Base-by-base conservation (phyloP, 2,329 filamentous ascomycete genomes). In the Xylaria sp. region DNA sequence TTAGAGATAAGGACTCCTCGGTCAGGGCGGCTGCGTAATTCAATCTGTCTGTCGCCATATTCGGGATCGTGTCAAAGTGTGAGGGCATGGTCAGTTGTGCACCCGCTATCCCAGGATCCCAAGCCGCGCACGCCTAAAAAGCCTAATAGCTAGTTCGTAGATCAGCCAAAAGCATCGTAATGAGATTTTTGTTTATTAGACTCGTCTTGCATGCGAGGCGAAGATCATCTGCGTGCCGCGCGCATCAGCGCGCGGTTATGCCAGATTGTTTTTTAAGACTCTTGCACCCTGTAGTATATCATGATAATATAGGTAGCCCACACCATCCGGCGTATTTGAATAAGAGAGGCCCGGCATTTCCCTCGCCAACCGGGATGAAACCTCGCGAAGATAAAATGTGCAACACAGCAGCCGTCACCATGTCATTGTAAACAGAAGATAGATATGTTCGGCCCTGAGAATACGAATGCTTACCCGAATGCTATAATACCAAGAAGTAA, bases 311-410 rank as follows among this genome's bases (percentile, higher is more conserved):
- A 67, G 63, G 46, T 20, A 48, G 5, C 46, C 46, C 51, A 60
- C 66, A 25, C 61, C 28, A 52, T 63, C 54, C 51, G 57, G 34
- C 44, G 63, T 51, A 28, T 62, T 63, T 67, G 61, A 57, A 51
- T 50, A 63, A 56, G 56, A 51, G 50, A 51, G 50, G 50, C 39
- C 63, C 54, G 59, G 63, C 44, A 56, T 67, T 64, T 57, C 37
- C 44, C 61, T 73, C 65, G 69, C 62, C 61, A 72, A 67, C 70
- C 70, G 66, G 70, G 67, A 72, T 69, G 66, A 66, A 67, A 71
- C 71, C 63, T 69, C 64, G 58, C 58, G 25, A 58, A 39, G 23
- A 63, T 69, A 41, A 57, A 61, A 55, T 61, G 67, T 39, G 48
- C 58, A 25, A 51, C 67, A 60, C 48, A 52, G 31, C 20, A 55